Evolutionary conservation across 1,284 basidiomycete genomes (phyloP).

Genomic region (Dichomitus squalens): DNA sequence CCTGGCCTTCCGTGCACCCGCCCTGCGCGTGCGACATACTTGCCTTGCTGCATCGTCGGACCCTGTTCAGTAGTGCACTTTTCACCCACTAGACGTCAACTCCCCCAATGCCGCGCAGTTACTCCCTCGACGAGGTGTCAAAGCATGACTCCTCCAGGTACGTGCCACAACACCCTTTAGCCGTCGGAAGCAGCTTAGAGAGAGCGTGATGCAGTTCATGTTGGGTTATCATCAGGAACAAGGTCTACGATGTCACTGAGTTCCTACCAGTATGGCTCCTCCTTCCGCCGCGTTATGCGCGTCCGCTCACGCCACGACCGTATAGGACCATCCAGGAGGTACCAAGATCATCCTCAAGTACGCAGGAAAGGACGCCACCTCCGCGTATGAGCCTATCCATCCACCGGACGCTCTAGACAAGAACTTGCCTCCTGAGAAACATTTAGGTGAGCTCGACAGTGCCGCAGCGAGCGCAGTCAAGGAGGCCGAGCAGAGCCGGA

Average conservation of each 20-base stretch:
- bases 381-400: constrained; percentile 74
- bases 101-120: constrained; percentile 35
- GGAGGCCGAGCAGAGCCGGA: constrained; percentile 41
- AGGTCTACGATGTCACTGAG: constrained; percentile 84
- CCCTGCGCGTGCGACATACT: background rate
- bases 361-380: constrained; percentile 79
- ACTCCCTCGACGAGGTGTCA: constrained; percentile 46
- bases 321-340: constrained; percentile 84
- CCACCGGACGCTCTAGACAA: constrained; percentile 71
- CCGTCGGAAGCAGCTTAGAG: background rate
- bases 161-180: constrained; percentile 10
- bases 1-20: background rate
- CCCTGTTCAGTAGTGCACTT: too few species aligned
- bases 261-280: constrained; percentile 62
- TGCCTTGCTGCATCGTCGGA: background rate
- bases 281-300: background rate
- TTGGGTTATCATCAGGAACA: constrained; percentile 85
- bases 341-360: constrained; percentile 77
- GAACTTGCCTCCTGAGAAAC: constrained; percentile 64
- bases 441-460: constrained; percentile 70
- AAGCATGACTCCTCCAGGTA: constrained; percentile 57
- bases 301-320: background rate
- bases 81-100: background rate
- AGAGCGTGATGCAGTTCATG: constrained; percentile 58
- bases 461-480: constrained; percentile 49